Percentiles rank a stretch among this genome's conserved stretches.
phyloP scores from a whole-genome alignment of 345 rosid species.

The Geranium brycei region DNA sequence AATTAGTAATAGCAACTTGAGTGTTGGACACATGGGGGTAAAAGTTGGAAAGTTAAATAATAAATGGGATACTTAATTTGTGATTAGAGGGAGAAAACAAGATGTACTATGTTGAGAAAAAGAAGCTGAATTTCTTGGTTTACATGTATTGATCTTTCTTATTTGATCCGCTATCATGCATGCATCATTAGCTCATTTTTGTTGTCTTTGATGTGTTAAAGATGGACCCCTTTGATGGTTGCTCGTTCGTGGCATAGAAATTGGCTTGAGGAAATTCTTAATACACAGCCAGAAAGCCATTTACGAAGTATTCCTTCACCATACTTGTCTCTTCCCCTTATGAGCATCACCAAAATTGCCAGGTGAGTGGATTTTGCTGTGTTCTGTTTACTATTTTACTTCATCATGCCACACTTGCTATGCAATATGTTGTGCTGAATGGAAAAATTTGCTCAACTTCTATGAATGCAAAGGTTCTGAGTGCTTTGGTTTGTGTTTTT shows the following conservation, averaged over 20 bases:
- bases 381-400: neutral
- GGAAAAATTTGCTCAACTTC: neutral
- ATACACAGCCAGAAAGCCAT: slow-evolving; percentile 29
- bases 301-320: slow-evolving; percentile 43
- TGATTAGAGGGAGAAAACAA: no score
- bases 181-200: slow-evolving; percentile 4
- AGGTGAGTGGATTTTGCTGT: slow-evolving; percentile 35
- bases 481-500: neutral
- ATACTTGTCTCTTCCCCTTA: slow-evolving; percentile 72
- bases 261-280: slow-evolving; percentile 66
- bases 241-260: slow-evolving; percentile 85
- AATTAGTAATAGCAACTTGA: no score
- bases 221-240: slow-evolving; percentile 91
- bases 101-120: no score
- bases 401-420: neutral
- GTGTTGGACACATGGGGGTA: no score
- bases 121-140: neutral
- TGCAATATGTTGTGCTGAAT: neutral
- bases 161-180: slow-evolving; percentile 1
- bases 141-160: neutral
- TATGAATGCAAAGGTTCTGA: neutral
- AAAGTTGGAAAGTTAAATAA: no score
- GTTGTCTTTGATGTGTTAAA: slow-evolving; percentile 18
- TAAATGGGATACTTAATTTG: no score
- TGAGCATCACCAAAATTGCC: slow-evolving; percentile 84